Conservation (phyloP, 306 rosid genomes). For the Lathyrus sativus region DNA sequence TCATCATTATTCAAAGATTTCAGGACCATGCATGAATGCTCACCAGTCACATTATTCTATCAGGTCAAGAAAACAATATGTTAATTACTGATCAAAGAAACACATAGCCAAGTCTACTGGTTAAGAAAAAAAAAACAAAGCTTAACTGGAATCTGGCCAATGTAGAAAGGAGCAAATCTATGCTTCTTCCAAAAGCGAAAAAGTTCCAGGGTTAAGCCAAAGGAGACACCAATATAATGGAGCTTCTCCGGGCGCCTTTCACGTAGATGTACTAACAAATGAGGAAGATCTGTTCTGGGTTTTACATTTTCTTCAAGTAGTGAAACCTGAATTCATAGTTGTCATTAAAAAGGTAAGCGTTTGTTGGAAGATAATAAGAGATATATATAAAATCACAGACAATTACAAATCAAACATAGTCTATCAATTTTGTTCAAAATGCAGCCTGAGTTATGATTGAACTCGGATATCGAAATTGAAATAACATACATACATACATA, state of each 20-base stretch:
- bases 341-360: conserved; percentile 37
- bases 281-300: conserved; percentile 90
- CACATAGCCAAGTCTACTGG: conserved; percentile 5
- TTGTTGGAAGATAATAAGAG: conserved; percentile 6
- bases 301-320: conserved; percentile 78
- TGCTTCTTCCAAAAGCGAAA: conserved; percentile 93
- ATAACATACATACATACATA: neutral
- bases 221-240: conserved; percentile 92
- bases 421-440: conserved; percentile 4
- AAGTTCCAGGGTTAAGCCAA: conserved; percentile 90
- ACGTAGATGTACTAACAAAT: conserved; percentile 80
- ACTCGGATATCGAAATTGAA: neutral
- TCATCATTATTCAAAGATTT: conserved; percentile 89
- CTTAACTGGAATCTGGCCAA: conserved; percentile 97
- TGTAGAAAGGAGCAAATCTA: conserved; percentile 87
- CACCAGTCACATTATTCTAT: conserved; percentile 86
- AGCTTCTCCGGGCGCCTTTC: conserved; percentile 92
- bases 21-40: conserved; percentile 89
- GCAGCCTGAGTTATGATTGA: conserved; percentile 13
- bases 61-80: conserved; percentile 31
- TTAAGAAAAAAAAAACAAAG: conserved; percentile 34
- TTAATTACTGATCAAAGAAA: conserved; percentile 8
- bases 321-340: conserved; percentile 66
- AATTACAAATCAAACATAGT: conserved; percentile 34
- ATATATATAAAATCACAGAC: conserved; percentile 8